These are phyloP conservation scores for Salix caprea DNA, from an alignment of 345 rosid genomes.

Conservation along the genomic window DNA sequence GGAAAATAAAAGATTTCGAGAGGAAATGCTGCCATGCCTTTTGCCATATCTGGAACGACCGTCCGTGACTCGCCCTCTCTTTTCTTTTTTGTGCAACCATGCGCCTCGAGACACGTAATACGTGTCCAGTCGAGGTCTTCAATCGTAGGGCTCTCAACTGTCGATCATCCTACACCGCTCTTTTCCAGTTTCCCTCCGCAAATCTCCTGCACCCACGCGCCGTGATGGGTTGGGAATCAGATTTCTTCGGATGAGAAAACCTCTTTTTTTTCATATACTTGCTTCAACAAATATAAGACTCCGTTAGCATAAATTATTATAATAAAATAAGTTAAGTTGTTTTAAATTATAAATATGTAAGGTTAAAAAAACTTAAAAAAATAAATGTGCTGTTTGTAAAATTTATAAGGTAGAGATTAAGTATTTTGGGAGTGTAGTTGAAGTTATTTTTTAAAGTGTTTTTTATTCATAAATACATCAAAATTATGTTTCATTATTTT, in stretches of 20 bases:
- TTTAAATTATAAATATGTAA: no score
- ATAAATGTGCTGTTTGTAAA: no score
- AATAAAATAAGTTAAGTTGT: no score
- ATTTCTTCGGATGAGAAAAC: not conserved
- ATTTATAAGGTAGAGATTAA: no score
- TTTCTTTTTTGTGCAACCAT: not conserved
- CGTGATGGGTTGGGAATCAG: not conserved
- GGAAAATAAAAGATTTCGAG: not conserved
- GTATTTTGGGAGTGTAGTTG: no score
- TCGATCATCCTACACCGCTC: not conserved
- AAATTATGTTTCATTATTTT: no score
- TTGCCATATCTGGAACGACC: constrained; percentile 7
- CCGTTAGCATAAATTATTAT: no score
- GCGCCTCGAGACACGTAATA: constrained; percentile 11
- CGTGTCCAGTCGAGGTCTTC: not conserved
- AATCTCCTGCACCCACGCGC: not conserved
- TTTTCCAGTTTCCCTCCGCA: not conserved
- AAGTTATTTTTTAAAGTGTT: no score
- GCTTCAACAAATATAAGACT: no score
- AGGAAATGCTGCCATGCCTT: not conserved
- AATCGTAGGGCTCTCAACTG: not conserved
- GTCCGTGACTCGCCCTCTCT: constrained; percentile 6
- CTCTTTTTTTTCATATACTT: no score
- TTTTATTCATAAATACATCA: no score
- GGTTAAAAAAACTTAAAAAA: no score